Evolutionary conservation across 352 stramenopile genomes (phyloP), one percentile per base, ranked within the genome.

Genomic region (Globisporangium middletonii): DNA sequence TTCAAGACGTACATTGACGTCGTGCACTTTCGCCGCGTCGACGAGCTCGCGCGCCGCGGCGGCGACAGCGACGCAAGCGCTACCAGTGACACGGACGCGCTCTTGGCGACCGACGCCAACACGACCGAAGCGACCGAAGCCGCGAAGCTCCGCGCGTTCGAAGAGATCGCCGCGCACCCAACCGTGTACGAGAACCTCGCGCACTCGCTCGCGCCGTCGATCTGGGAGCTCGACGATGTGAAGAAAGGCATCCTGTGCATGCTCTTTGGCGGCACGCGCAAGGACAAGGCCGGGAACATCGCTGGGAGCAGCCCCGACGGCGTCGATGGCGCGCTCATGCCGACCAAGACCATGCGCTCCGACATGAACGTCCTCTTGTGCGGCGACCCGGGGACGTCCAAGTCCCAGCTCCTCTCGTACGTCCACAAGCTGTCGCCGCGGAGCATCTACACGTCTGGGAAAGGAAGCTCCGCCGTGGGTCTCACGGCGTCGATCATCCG

Each of bases 1-100:
- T 99, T 98, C 76, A 98, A 98, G 60, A 99, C 97, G 6, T 99
- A 99, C 67, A 81, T 99, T 6, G 97, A 99, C 71, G 97, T 98
- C 16, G 88, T 99, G 33, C 97, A 99, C 73, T 99, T 99, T 77
- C 79, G 92, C 23, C 85, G 83, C n/a, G 86, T 97, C 26, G 83
- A 94, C 42, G 84, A 92, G 53, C 74, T 92, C 26, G 73, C 74
- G 12, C 73, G 82, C 8, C 77, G 77, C 15, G 73, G 60, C 57
- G 42, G 61, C n/a, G n/a, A n/a, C n/a, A n/a, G 64, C 27, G 26
- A 59, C 2, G 58, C 12, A 4, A 57, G 51, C 11, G 37, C 55
- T 6, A 43, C 58, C 4, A 59, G 55, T 26, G 50, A 65, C 43
- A 59, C 70, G 18, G 52, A 69, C 18, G 43, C 41, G 15, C 9